Percentiles rank a stretch among this genome's conserved stretches.
phyloP scores from a whole-genome alignment of 345 rosid species.

The Ceriops tagal region DNA sequence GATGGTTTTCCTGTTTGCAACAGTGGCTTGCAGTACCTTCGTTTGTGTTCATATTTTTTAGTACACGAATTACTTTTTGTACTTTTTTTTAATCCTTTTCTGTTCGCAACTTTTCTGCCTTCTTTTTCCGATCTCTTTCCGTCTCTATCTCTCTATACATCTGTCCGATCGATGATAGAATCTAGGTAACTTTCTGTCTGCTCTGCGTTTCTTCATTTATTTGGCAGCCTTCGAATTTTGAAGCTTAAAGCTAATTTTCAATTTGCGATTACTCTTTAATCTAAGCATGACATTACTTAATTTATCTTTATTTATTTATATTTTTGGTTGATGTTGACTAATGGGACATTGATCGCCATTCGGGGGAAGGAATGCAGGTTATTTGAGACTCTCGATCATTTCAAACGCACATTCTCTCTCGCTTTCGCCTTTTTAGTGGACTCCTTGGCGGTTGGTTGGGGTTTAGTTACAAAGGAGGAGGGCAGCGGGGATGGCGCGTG shows the following conservation, averaged over 20 bases:
- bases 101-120: not conserved
- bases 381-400: too few relatives aligned
- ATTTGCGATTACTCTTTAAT: not conserved
- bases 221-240: too few relatives aligned
- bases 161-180: not conserved
- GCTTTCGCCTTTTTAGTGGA: too few relatives aligned
- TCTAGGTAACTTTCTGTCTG: constrained; percentile 2
- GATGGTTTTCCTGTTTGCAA: not conserved
- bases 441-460: not conserved
- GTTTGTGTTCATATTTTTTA: too few relatives aligned
- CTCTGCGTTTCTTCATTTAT: not conserved
- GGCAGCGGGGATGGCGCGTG: not conserved
- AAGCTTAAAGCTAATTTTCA: too few relatives aligned
- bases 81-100: not conserved
- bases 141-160: not conserved
- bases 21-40: too few relatives aligned
- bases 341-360: not conserved
- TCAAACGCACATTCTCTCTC: too few relatives aligned
- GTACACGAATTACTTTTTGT: too few relatives aligned
- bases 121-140: constrained; percentile 7
- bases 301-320: not conserved
- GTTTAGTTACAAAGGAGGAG: not conserved
- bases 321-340: not conserved
- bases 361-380: not conserved
- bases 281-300: not conserved